Base-by-base conservation (phyloP, 768 basidiomycete species). In the Pilatotrama ljubarskyi region DNA sequence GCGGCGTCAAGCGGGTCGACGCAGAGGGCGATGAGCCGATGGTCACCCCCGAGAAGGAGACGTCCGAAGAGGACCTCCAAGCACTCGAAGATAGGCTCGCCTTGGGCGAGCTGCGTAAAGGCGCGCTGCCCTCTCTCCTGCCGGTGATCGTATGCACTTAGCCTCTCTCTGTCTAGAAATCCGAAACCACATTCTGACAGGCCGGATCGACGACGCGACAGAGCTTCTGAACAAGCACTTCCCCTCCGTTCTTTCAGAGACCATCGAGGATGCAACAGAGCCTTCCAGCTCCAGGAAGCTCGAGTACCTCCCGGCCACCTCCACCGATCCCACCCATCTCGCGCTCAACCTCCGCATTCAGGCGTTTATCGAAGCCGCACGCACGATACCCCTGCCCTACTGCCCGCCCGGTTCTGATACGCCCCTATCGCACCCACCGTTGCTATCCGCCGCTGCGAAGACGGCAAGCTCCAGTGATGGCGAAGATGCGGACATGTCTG, bases 341-440 rank as follows among this genome's bases (percentile, higher is more conserved):
- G 77, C 78, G 17, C 81, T 98, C 61, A 95, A 97, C 69, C 85
- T 98, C 38, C 88, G 88, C 50, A 91, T 97, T 48, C 86, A 90
- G 41, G 83, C 84, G 1, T 98, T 97, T 75, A 86, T 91, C 68
- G 95, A 98, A 73, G 82, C 87, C 20, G 86, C 92, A 63, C 85
- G 93, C 26, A 88, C 89, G 2, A 70, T 82, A 13, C 89, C 91
- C 3, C 78, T 92, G 17, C 74, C 75, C 3, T 81, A 80, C 66
- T 72, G 72, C 37, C 64, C 74, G 24, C 59, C 69, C 38, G 41
- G 63, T 17, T 54, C 52, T 7, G 44, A 47, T 15, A 35, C 24
- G 57, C 61, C 50, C 44, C 59, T 53, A 36, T 59, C n/a, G 46
- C 55, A 35, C 25, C 64, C 38, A 65, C 63, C 46, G 29, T 37